Evolutionary conservation across 2,329 filamentous ascomycete species (phyloP), one percentile per base, ranked within the genome.

Genomic region (Elsinoe perseae): DNA sequence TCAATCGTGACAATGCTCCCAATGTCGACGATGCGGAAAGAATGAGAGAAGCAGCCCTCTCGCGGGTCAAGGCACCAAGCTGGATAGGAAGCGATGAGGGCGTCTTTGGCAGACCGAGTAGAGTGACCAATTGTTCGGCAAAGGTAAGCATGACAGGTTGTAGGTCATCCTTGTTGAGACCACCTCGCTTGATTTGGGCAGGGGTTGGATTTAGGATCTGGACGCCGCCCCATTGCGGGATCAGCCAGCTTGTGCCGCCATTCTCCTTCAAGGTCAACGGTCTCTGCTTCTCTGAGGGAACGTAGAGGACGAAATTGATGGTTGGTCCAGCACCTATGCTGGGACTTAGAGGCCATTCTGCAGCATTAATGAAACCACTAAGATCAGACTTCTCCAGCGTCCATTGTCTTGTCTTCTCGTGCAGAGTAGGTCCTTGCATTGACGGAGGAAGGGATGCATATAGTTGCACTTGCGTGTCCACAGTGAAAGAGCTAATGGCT

Each of bases 301-400:
- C 83, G 66, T 93, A 98, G 25, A 97, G 79, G 57, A 97, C 84
- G 68, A 98, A 97, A 72, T 98, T 97, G 66, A 98, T 84, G 0
- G 93, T 98, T 1, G 93, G 93, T 0, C 92, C 92, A 16, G 83
- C 84, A 40, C 91, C 93, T 62, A 98, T 97, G 57, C 89, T 95
- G 0, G 92, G 92, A 60, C 87, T 95, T 2, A 98, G 73, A 0
- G 93, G 93, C 93, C 93, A 98, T 73, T 98, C 93, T 1, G 93
- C 93, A 2, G 92, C 91, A 66, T 98, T 98, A 71, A 98, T 90
- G 66, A 98, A 98, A 1, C 88, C 91, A 34, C 89, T 89, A 1
- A 98, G 78, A 64, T 95, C 90, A 63, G 95, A 87, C 68, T 89
- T 91, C 64, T 81, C 84, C 32, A 98, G 74, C 0, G 75, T 80